phyloP scores from a whole-genome alignment of 2,329 filamentous ascomycete genomes.

The Chrysosporium queenslandicum region DNA sequence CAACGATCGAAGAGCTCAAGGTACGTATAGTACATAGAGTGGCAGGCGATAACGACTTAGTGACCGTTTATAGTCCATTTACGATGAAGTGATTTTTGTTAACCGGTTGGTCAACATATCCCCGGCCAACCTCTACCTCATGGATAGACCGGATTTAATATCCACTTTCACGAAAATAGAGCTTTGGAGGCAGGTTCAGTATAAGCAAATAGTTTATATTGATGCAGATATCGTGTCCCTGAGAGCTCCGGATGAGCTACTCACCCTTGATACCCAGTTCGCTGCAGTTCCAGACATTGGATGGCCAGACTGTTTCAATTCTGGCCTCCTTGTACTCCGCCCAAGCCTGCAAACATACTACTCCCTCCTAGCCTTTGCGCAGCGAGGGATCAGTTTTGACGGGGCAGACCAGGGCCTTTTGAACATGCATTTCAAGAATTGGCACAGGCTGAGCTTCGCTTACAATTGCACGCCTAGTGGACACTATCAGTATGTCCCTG shows the following conservation, averaged over 20 bases:
- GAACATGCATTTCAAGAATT: constrained; percentile 85
- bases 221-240: constrained; percentile 91
- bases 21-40: constrained; percentile 39
- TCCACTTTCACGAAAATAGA: constrained; percentile 95
- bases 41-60: background rate
- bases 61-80: constrained; percentile 52
- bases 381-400: constrained; percentile 85
- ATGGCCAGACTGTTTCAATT: constrained; percentile 97
- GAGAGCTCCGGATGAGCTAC: constrained; percentile 84
- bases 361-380: constrained; percentile 71
- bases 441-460: constrained; percentile 80
- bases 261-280: constrained; percentile 53
- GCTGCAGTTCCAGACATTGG: constrained; percentile 85
- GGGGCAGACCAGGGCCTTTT: constrained; percentile 91
- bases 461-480: constrained; percentile 97
- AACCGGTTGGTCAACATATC: constrained; percentile 64
- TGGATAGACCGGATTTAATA: constrained; percentile 82
- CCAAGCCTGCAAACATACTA: constrained; percentile 83
- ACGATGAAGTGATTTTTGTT: constrained; percentile 81
- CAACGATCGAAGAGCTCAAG: constrained; percentile 68
- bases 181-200: constrained; percentile 84
- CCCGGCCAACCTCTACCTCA: constrained; percentile 75
- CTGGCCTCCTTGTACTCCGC: constrained; percentile 85
- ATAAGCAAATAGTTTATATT: constrained; percentile 84
- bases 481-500: constrained; percentile 94